A percentile compares a stretch with the other conserved stretches of the same genome.
Evolutionary conservation across 2,329 filamentous ascomycete species (phyloP).

Genomic region (Ophiobolus disseminans): DNA sequence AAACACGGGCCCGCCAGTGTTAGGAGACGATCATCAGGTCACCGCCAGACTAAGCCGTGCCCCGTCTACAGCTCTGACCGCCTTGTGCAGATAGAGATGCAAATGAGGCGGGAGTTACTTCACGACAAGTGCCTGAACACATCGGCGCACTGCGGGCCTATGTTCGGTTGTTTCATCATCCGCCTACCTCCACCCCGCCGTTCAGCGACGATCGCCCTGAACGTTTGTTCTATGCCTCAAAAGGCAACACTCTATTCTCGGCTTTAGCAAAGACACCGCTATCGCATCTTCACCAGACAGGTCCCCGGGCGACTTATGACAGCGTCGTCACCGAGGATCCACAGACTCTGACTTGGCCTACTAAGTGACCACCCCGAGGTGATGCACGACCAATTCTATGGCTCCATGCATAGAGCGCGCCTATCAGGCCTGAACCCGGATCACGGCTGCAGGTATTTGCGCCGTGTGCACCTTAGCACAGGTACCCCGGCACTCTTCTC

Average conservation of each 20-base stretch:
- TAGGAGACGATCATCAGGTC: conserved; percentile 3
- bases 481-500: conserved; percentile 22
- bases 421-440: conserved; percentile 24
- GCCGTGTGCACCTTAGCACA: conserved; percentile 23
- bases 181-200: conserved; percentile 15
- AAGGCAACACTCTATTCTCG: conserved; percentile 5
- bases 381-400: conserved; percentile 1
- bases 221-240: conserved; percentile 26
- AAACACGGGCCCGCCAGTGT: neutral
- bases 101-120: conserved; percentile 26
- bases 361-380: conserved; percentile 7
- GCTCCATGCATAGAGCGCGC: conserved; percentile 18
- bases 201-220: conserved; percentile 30
- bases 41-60: conserved; percentile 2
- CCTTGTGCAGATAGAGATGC: conserved; percentile 20
- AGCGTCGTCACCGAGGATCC: neutral
- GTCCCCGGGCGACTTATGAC: neutral
- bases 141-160: conserved; percentile 22
- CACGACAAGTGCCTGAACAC: conserved; percentile 5
- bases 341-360: neutral
- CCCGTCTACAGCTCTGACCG: conserved; percentile 17
- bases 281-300: neutral
- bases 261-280: neutral
- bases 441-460: conserved; percentile 21
- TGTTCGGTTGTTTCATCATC: conserved; percentile 38